These are phyloP conservation scores for Globisporangium middletonii DNA, from an alignment of 352 stramenopile species.

Conservation along the genomic window DNA sequence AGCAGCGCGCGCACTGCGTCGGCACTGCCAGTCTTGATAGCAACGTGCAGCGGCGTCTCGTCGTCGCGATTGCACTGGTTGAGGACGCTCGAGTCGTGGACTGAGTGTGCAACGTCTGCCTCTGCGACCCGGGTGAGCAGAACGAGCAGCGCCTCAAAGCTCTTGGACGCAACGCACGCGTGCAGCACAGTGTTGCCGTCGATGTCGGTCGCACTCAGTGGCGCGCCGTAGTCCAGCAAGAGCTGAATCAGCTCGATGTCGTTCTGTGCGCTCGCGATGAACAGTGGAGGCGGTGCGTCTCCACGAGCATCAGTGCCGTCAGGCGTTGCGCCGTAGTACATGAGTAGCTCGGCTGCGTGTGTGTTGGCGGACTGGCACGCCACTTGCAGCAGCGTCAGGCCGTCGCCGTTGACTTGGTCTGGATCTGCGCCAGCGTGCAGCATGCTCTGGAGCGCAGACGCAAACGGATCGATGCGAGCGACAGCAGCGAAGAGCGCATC, in stretches of 20 bases:
- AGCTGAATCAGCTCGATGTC: constrained; percentile 36
- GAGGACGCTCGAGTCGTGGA: constrained; percentile 34
- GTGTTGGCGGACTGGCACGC: constrained; percentile 46
- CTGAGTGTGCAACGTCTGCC: constrained; percentile 20
- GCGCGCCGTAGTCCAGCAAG: constrained; percentile 38
- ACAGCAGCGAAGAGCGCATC: constrained; percentile 25
- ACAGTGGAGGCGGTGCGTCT: constrained; percentile 21
- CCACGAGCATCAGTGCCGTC: constrained; percentile 11
- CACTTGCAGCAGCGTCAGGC: constrained; percentile 41
- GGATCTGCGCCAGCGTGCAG: constrained; percentile 30
- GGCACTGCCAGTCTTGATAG: constrained; percentile 39
- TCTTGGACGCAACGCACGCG: constrained; percentile 70
- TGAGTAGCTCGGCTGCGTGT: constrained; percentile 24
- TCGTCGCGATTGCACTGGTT: constrained; percentile 85
- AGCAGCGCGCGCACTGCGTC: constrained; percentile 39
- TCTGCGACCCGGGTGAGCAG: constrained; percentile 34
- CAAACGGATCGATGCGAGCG: constrained; percentile 16
- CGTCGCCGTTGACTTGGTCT: constrained; percentile 24
- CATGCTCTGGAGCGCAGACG: constrained; percentile 25
- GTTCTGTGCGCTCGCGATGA: constrained; percentile 38
- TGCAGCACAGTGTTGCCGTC: constrained; percentile 87
- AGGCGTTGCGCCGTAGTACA: constrained; percentile 44
- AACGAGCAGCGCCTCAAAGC: constrained; percentile 65
- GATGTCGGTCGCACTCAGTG: constrained; percentile 69
- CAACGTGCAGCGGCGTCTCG: constrained; percentile 89